These are phyloP conservation scores for Coemansia sp. DNA, from an alignment of 192 early-diverging fungal genomes.

Conservation along the genomic window DNA sequence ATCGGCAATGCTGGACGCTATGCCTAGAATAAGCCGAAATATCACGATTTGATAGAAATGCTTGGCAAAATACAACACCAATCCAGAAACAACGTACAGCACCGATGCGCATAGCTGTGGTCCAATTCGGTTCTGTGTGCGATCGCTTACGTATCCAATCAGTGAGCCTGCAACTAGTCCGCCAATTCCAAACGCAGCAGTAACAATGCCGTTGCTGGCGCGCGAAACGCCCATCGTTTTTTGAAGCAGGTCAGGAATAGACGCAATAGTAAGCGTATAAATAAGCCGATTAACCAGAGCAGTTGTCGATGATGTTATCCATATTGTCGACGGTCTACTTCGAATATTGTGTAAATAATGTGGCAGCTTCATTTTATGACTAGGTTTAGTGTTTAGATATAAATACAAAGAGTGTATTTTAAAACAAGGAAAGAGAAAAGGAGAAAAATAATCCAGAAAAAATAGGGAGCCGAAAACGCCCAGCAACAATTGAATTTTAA, in stretches of 20 bases:
- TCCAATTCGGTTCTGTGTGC: slow-evolving; percentile 30
- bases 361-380: slow-evolving; percentile 19
- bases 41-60: slow-evolving; percentile 39
- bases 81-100: slow-evolving; percentile 32
- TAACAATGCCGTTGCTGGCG: slow-evolving; percentile 42
- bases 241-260: slow-evolving; percentile 44
- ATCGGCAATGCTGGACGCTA: slow-evolving; percentile 45
- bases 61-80: slow-evolving; percentile 30
- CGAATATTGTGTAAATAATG: slow-evolving; percentile 22
- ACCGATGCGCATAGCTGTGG: slow-evolving; percentile 30
- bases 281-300: slow-evolving; percentile 47
- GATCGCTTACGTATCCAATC: slow-evolving; percentile 47
- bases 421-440: no score
- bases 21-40: slow-evolving; percentile 38
- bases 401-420: neutral
- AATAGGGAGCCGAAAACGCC: no score
- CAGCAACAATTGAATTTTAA: no score
- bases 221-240: slow-evolving; percentile 29
- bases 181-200: slow-evolving; percentile 46
- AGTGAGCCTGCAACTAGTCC: slow-evolving; percentile 30
- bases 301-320: slow-evolving; percentile 32
- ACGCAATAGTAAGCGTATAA: slow-evolving; percentile 48
- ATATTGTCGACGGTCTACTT: slow-evolving; percentile 43
- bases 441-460: no score
- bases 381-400: neutral